Percentiles rank a stretch among this genome's conserved stretches.
phyloP scores from a whole-genome alignment of 2,329 filamentous ascomycete genomes.

The Phaeosphaeriaceae sp. region DNA sequence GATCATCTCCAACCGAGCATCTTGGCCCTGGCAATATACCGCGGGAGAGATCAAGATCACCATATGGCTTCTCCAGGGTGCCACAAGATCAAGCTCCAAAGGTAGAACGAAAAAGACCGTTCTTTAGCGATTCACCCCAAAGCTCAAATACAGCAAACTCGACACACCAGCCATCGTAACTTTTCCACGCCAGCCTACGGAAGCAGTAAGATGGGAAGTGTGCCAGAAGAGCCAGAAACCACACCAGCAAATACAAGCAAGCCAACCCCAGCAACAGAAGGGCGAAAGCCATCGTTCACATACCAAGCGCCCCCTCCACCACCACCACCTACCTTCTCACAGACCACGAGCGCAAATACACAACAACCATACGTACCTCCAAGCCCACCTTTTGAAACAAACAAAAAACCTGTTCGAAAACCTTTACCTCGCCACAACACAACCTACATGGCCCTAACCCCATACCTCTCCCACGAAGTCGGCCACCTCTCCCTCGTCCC shows the following conservation, averaged over 20 bases:
- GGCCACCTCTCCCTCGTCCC: slow-evolving; percentile 5
- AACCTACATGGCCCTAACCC: slow-evolving; percentile 1
- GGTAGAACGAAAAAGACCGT: slow-evolving; percentile 1
- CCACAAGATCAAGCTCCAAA: slow-evolving; percentile 1
- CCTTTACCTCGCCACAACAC: not conserved
- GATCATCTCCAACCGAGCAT: not conserved
- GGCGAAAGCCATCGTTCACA: not conserved
- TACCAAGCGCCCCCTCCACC: slow-evolving; percentile 2
- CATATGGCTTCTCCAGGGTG: slow-evolving; percentile 5
- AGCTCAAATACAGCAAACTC: not conserved
- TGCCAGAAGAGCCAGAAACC: slow-evolving; percentile 1
- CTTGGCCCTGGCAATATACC: not conserved
- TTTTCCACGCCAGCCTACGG: slow-evolving; percentile 1
- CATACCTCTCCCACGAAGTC: slow-evolving; percentile 5
- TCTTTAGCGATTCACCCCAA: not conserved
- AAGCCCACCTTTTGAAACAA: not conserved
- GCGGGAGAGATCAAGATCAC: not conserved
- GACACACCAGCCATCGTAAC: not conserved
- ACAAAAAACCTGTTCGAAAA: not conserved
- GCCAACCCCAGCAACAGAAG: not conserved
- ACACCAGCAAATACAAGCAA: not conserved
- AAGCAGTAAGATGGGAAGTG: not conserved
- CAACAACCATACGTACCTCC: not conserved
- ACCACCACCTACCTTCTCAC: not conserved
- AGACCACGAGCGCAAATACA: not conserved